Evolutionary conservation across 1,284 basidiomycete species (phyloP).

Genomic region (Puccinia triticina): DNA sequence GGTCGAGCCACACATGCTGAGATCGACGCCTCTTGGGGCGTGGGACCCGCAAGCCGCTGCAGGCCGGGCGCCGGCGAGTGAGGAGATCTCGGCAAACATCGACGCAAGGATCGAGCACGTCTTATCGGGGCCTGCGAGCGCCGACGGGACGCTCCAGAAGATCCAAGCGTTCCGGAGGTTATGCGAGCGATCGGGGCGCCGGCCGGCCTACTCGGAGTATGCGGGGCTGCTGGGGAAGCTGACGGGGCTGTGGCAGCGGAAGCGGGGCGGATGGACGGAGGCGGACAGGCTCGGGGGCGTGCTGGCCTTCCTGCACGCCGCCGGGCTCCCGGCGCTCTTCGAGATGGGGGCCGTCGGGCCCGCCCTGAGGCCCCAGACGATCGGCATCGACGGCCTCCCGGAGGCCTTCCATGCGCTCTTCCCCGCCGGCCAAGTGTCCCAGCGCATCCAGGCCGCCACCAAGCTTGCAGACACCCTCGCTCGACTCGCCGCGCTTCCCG

Average conservation of each 20-base stretch:
- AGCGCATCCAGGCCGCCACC: conserved; percentile 1
- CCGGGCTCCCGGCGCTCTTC: conserved; percentile 2
- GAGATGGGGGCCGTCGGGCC: not conserved
- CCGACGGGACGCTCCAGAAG: not conserved
- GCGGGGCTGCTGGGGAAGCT: not conserved
- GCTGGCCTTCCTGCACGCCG: conserved; percentile 11
- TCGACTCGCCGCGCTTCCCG: not conserved
- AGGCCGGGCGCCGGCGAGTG: not conserved
- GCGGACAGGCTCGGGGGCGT: not conserved
- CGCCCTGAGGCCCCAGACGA: not conserved
- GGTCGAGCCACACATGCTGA: not conserved
- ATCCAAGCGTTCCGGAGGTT: not conserved
- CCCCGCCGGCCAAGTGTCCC: not conserved
- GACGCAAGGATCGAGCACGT: conserved; percentile 11
- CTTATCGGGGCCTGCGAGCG: not conserved
- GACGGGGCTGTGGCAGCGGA: not conserved
- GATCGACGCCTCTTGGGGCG: too few species aligned
- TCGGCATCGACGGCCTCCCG: conserved; percentile 13
- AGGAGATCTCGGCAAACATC: not conserved
- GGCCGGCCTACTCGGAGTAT: not conserved
- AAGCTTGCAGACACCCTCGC: not conserved
- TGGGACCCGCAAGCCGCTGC: not conserved
- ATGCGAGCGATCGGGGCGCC: not conserved
- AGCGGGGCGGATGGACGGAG: not conserved
- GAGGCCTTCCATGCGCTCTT: conserved; percentile 16